Base-by-base conservation (phyloP, 345 rosid genomes). In the Anacardium occidentale region DNA sequence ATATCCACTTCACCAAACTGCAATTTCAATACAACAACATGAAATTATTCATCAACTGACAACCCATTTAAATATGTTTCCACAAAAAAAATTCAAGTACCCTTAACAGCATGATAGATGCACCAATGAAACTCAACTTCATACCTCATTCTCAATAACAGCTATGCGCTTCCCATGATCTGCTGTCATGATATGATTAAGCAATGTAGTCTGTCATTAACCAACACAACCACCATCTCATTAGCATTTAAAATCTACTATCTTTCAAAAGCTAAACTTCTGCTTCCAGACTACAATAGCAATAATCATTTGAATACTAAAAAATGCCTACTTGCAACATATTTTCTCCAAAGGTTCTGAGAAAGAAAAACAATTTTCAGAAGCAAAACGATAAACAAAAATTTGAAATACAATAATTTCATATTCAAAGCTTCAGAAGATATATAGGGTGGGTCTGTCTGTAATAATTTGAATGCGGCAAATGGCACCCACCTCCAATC, bases 1-100 rank as follows among this genome's bases (percentile, higher is more conserved):
- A 92, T 92, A 74, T 95, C 99, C 59, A 95, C 86, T 82, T 92
- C 98, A 68, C 99, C 99, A 80, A 62, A 95, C 97, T 91, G 92
- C 76, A 74, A 73, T 64, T 64, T 56, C 42, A 55, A 56, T 48
- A 72, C 22, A 15, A 25, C 10, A 10, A 47, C 18, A 10, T 1
- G 3, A 48, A 67, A 15, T 61, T 26, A 52, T 17, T 32, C 29
- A 24, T 50, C 75, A 8, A 37, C 1, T 29, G 32, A 3, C 32
- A 29, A 29, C 32, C 32, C 32, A 29, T 29, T 29, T 29, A 29
- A 29, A 37, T 9, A 22, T 4, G 24, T 29, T 52, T 25, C 61
- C 4, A 21, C n/a, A 18, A 37, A 57, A 29, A n/a, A 56, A 22
- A 10, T 22, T 53, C 52, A 64, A 64, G 15, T 14, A 25, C 24